phyloP scores from a whole-genome alignment of 768 basidiomycete species.

The Lactarius sanguifluus region DNA sequence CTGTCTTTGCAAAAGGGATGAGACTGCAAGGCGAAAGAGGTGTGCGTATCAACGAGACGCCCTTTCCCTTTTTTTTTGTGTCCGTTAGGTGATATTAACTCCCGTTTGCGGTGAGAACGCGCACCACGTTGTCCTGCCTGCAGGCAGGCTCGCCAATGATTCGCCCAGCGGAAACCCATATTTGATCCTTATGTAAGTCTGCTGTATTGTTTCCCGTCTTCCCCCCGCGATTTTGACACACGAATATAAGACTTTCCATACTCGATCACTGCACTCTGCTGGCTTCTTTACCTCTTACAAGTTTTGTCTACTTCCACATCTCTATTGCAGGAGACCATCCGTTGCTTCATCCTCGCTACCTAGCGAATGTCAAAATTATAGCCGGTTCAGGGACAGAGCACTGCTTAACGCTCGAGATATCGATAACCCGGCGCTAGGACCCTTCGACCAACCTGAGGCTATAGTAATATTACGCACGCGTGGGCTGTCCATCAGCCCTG shows the following conservation, averaged over 20 bases:
- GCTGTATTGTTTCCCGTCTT: constrained; percentile 29
- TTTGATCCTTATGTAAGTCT: constrained; percentile 43
- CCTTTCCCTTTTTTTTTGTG: constrained; percentile 25
- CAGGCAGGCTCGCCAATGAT: constrained; percentile 56
- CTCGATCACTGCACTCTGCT: neutral
- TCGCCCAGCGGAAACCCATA: constrained; percentile 34
- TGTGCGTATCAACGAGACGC: constrained; percentile 38
- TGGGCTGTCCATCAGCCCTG: constrained; percentile 24
- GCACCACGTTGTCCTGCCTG: constrained; percentile 73
- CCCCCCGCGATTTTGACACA: constrained; percentile 25
- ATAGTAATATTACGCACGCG: constrained; percentile 4
- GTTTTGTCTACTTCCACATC: neutral
- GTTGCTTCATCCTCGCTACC: neutral
- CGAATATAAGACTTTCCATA: constrained; percentile 22
- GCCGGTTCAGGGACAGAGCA: constrained; percentile 18
- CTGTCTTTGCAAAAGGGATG: constrained; percentile 33
- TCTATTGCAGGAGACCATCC: neutral
- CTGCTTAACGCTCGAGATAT: constrained; percentile 20
- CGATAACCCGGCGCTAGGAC: constrained; percentile 24
- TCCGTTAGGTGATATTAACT: constrained; percentile 30
- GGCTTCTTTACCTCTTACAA: constrained; percentile 9
- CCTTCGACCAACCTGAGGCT: neutral
- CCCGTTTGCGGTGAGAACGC: constrained; percentile 50
- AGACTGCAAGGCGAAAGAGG: constrained; percentile 48
- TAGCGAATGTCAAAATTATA: neutral